phyloP scores from a whole-genome alignment of 257 asterid genomes.

The Penstemon barbatus region DNA sequence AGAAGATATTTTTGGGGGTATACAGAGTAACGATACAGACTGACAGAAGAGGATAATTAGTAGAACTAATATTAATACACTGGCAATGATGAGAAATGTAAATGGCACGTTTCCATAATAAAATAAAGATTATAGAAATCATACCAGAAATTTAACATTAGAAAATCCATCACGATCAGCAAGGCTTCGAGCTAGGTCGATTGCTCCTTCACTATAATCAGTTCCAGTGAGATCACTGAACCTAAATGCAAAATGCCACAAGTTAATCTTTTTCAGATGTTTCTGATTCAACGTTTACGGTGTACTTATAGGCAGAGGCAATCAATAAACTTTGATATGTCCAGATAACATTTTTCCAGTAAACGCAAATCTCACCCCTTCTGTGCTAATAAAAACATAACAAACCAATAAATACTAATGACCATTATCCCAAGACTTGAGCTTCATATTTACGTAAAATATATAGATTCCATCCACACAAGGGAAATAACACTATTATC shows the following conservation, averaged over 20 bases:
- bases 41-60: conserved; percentile 5
- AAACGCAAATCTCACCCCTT: background rate
- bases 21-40: conserved; percentile 6
- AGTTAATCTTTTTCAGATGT: conserved; percentile 27
- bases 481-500: too few relatives aligned
- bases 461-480: background rate
- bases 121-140: conserved; percentile 19
- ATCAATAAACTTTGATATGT: background rate
- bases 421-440: conserved; percentile 3
- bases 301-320: background rate
- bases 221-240: conserved; percentile 97
- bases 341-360: background rate
- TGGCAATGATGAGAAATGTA: conserved; percentile 3
- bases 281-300: conserved; percentile 14
- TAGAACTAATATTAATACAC: background rate
- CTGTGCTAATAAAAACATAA: background rate
- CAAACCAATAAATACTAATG: background rate
- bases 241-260: conserved; percentile 44
- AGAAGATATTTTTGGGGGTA: background rate
- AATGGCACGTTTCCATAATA: conserved; percentile 4
- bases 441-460: background rate
- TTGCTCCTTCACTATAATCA: conserved; percentile 94
- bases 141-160: conserved; percentile 74
- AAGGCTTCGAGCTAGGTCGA: conserved; percentile 80
- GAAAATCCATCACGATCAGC: conserved; percentile 87